A percentile compares a stretch with the other conserved stretches of the same genome.
These are phyloP conservation scores for Phycomyces blakesleeanus DNA, from an alignment of 192 early-diverging fungal genomes.

Conservation along the genomic window DNA sequence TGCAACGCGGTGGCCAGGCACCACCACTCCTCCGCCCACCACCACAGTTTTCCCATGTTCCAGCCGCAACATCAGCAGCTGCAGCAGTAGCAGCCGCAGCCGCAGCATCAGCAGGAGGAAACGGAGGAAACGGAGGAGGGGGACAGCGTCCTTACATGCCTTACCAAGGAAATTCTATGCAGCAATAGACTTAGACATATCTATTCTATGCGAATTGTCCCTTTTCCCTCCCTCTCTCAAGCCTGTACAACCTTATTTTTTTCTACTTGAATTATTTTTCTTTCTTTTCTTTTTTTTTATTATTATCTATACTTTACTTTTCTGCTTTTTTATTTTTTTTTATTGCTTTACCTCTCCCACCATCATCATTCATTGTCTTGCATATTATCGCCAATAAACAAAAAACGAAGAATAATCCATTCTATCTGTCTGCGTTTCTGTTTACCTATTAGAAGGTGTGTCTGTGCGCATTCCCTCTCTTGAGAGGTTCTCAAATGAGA, in stretches of 20 bases:
- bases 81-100: neutral
- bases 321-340: neutral
- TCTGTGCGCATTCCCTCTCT: too few species aligned
- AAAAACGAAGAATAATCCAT: conserved; percentile 1
- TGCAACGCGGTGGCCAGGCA: neutral
- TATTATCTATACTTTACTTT: neutral
- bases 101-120: neutral
- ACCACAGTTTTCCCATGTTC: neutral
- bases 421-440: too few species aligned
- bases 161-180: neutral
- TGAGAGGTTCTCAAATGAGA: too few species aligned
- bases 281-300: neutral
- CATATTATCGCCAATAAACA: neutral
- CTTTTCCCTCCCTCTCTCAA: neutral
- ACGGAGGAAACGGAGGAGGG: neutral
- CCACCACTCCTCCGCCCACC: neutral
- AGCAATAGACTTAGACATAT: neutral
- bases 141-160: neutral
- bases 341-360: neutral
- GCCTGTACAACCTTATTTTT: neutral
- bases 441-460: too few species aligned
- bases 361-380: neutral
- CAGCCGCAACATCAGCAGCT: neutral
- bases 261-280: too few species aligned
- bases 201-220: neutral